Conservation (phyloP, 768 basidiomycete species). For the Imleria badia region DNA sequence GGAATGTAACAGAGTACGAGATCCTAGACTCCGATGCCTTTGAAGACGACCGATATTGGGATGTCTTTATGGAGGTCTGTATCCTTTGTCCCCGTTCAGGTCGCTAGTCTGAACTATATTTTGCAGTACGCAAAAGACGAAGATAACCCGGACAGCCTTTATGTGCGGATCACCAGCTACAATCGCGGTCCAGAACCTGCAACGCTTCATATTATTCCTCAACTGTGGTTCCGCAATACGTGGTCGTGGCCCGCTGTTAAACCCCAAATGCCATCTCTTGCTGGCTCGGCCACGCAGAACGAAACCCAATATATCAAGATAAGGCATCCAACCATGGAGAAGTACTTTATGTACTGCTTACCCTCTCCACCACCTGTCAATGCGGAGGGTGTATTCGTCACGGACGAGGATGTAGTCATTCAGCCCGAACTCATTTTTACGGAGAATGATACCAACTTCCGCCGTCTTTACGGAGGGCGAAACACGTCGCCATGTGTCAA, state of each 20-base stretch:
- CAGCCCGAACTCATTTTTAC: constrained; percentile 90
- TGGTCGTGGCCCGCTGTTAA: constrained; percentile 90
- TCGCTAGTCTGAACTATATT: constrained; percentile 1
- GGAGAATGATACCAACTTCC: constrained; percentile 96
- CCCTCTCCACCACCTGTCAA: constrained; percentile 91
- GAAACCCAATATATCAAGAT: constrained; percentile 65
- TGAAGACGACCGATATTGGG: constrained; percentile 95
- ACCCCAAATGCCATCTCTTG: constrained; percentile 63
- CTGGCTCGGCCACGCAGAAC: constrained; percentile 46
- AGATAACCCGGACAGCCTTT: constrained; percentile 82
- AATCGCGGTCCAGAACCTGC: constrained; percentile 96
- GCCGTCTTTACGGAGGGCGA: constrained; percentile 83
- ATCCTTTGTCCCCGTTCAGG: constrained; percentile 3
- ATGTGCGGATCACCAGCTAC: constrained; percentile 93
- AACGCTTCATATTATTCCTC: constrained; percentile 91
- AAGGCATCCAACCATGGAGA: constrained; percentile 72
- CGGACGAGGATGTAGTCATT: constrained; percentile 56
- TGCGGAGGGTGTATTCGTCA: constrained; percentile 60
- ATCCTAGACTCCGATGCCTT: constrained; percentile 90
- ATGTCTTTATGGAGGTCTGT: constrained; percentile 93
- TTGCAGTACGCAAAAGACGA: constrained; percentile 95
- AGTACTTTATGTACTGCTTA: constrained; percentile 82
- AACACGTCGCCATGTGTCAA: constrained; percentile 87
- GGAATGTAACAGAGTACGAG: constrained; percentile 91
- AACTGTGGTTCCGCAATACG: constrained; percentile 96